Conservation (phyloP, 495 filamentous ascomycete genomes). For the Parathielavia hyrcaniae region DNA sequence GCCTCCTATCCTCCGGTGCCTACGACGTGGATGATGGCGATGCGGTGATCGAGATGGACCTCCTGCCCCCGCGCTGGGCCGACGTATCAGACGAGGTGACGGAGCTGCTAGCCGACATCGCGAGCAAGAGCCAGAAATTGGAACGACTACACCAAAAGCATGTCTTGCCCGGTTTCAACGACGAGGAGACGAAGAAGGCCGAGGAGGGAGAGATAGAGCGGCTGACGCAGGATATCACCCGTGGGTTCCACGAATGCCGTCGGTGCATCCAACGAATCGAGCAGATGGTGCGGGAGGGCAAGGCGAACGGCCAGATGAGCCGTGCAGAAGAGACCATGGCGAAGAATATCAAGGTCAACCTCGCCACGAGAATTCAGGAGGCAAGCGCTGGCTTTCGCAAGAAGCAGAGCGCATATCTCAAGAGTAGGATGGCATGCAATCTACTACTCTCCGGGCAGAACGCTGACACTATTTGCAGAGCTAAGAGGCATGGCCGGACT, state of each 20-base stretch:
- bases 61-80: slow-evolving; percentile 90
- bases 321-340: slow-evolving; percentile 90
- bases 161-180: slow-evolving; percentile 91
- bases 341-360: slow-evolving; percentile 84
- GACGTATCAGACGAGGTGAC: slow-evolving; percentile 92
- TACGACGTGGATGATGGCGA: slow-evolving; percentile 84
- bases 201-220: slow-evolving; percentile 88
- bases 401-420: slow-evolving; percentile 93
- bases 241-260: slow-evolving; percentile 83
- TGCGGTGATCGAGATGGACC: slow-evolving; percentile 96
- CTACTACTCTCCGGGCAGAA: not conserved
- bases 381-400: slow-evolving; percentile 88
- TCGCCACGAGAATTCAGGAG: slow-evolving; percentile 84
- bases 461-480: slow-evolving; percentile 48
- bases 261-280: slow-evolving; percentile 81
- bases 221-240: slow-evolving; percentile 83
- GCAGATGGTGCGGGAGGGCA: slow-evolving; percentile 70
- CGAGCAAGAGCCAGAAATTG: slow-evolving; percentile 71
- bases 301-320: slow-evolving; percentile 59
- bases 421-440: slow-evolving; percentile 53
- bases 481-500: slow-evolving; percentile 65
- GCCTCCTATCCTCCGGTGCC: slow-evolving; percentile 71
- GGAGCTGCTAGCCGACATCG: slow-evolving; percentile 72
- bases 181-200: slow-evolving; percentile 73
- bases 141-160: slow-evolving; percentile 96